A percentile compares a stretch with the other conserved stretches of the same genome.
phyloP scores from a whole-genome alignment of 352 stramenopile species.

The Phytophthora pseudosyringae region DNA sequence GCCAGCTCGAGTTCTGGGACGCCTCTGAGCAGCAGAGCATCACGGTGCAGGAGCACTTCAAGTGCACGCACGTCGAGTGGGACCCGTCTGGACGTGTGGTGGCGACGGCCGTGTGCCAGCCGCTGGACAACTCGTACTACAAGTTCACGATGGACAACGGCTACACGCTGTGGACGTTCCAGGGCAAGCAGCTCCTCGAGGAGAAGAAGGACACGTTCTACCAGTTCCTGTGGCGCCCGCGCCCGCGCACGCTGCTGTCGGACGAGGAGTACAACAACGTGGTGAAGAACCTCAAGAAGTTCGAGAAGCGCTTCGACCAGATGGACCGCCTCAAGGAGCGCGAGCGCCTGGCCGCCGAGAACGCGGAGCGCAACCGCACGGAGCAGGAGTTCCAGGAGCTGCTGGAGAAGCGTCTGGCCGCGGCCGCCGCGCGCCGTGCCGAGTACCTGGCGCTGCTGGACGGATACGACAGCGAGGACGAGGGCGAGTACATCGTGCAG shows the following conservation, averaged over 20 bases:
- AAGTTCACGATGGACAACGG: slow-evolving; percentile 99
- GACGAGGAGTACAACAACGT: slow-evolving; percentile 94
- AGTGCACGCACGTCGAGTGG: slow-evolving; percentile 98
- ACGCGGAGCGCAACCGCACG: slow-evolving; percentile 74
- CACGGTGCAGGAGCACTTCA: slow-evolving; percentile 97
- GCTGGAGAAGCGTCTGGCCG: slow-evolving; percentile 47
- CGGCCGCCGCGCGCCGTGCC: slow-evolving; percentile 40
- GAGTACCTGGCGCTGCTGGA: slow-evolving; percentile 74
- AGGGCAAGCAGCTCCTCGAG: slow-evolving; percentile 95
- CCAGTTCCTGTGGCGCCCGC: slow-evolving; percentile 91
- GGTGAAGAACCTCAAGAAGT: slow-evolving; percentile 98
- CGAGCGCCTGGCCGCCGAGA: slow-evolving; percentile 67
- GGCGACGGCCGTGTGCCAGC: slow-evolving; percentile 95
- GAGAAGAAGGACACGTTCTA: slow-evolving; percentile 98
- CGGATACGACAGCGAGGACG: slow-evolving; percentile 87
- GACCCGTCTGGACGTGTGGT: slow-evolving; percentile 97
- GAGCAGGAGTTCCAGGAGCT: slow-evolving; percentile 79
- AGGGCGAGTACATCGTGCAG: slow-evolving; percentile 86
- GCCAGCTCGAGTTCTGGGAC: slow-evolving; percentile 98
- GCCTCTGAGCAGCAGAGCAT: slow-evolving; percentile 95
- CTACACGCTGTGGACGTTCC: slow-evolving; percentile 98
- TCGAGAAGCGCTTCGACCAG: slow-evolving; percentile 92
- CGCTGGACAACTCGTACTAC: slow-evolving; percentile 95
- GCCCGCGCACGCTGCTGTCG: slow-evolving; percentile 93
- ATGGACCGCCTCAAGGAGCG: slow-evolving; percentile 87